Base-by-base conservation (phyloP, 2,329 filamentous ascomycete species). In the Aspergillus sergii region DNA sequence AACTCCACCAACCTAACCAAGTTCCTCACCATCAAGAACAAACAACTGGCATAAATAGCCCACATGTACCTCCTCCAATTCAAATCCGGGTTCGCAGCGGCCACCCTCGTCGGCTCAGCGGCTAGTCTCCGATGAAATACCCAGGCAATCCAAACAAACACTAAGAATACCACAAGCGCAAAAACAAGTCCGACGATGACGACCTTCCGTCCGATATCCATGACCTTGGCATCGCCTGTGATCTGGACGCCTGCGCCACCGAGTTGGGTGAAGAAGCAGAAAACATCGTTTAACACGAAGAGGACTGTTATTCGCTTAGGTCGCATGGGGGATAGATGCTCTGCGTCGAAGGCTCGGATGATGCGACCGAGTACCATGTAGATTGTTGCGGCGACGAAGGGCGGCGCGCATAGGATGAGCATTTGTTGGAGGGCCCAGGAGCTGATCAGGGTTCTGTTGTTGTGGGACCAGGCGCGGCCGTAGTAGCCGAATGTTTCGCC, bases 351-450 rank as follows among this genome's bases (percentile, higher is more conserved):
- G 14, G 76, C 61, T 4, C 66, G 62, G 23, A 82, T 78, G 11
- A 82, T 70, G 0, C 80, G 77, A 0, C 76, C 78, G 1, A 82
- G 76, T 19, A 75, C 62, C 77, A 80, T 81, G 68, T 81, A 75
- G 7, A 74, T 58, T 4, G 68, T 73, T 19, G 72, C 73, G 10
- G 81, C 77, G 53, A 80, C 76, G 5, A 83, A 70, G 0, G 78
- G 74, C 0, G 81, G 79, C 0, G 78, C 76, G 12, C 81, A 69
- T 4, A 82, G 73, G 50, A 80, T 74, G 28, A 78, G 70, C 60
- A 80, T 72, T 34, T 74, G 72, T 61, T 81, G 79, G 1, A 78
- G 71, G 0, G 74, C 72, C 71, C 75, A 81, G 1, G 76, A 65
- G 0, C 56, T 56, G 34, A 74, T 73, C 1, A 67, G 61, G 0